Evolutionary conservation across 2,329 filamentous ascomycete species (phyloP), one percentile per base, ranked within the genome.

Genomic region (Pyricularia grisea): DNA sequence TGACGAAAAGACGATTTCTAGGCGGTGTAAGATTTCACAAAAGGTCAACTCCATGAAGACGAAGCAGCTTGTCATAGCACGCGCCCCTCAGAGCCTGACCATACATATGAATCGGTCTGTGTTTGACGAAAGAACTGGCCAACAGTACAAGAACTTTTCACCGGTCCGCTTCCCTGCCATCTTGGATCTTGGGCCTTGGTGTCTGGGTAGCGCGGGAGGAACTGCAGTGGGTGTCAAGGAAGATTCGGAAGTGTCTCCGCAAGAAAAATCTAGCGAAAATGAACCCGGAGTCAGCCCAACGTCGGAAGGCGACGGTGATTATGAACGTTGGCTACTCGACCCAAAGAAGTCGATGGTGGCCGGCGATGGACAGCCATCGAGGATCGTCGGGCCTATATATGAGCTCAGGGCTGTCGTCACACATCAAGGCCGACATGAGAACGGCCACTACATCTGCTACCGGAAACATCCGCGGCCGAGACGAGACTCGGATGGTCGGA

Each of bases 401-500:
- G 88, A 92, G 75, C 82, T 98, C 20, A 87, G 91, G 68, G 93
- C 94, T 33, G 91, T 94, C 0, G 87, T 98, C 11, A 95, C 93
- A 0, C 95, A 98, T 76, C 92, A 91, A 71, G 95, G 95, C 4
- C 85, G 91, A 36, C 95, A 98, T 77, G 93, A 97, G 71, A 97
- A 97, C 74, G 95, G 95, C 0, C 95, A 99, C 79, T 98, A 99
- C 74, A 89, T 97, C 58, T 97, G 93, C 77, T 97, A 95, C 78
- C 87, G 92, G 67, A 92, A 90, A 74, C 90, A 92, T 74, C 83
- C 87, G 20, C 67, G 67, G 9, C 67, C 55, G 12, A 50, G 11
- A 30, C 25, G 63, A 17, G 55, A 36, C 55, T 7, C 58, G 17
- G 30, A n/a, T 12, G n/a, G 55, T 17, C n/a, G 9, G 17, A 28